These are phyloP conservation scores for Volvariella surrecta DNA, from an alignment of 1,284 basidiomycete genomes.

Conservation along the genomic window DNA sequence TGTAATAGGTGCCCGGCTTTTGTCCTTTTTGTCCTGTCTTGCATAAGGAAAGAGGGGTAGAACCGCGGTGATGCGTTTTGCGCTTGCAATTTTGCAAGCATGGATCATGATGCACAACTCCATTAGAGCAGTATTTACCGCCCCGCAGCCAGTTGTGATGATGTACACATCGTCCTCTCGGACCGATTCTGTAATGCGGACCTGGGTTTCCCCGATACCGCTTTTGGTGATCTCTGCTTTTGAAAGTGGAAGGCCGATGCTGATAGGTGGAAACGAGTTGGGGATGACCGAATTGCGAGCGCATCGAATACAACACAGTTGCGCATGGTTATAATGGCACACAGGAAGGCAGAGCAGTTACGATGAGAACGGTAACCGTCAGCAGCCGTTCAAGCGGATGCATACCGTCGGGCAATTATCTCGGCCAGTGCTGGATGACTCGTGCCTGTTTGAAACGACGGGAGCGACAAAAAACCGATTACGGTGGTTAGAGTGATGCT, in stretches of 20 bases:
- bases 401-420: slow-evolving; percentile 86
- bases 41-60: slow-evolving; percentile 93
- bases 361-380: slow-evolving; percentile 4
- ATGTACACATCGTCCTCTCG: slow-evolving; percentile 99
- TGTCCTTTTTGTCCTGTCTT: slow-evolving; percentile 99
- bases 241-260: slow-evolving; percentile 79
- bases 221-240: slow-evolving; percentile 83
- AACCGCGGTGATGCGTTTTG: slow-evolving; percentile 94
- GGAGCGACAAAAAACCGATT: slow-evolving; percentile 1
- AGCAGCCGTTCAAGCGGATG: background rate
- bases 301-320: no score
- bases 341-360: no score
- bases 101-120: slow-evolving; percentile 99
- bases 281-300: background rate
- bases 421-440: slow-evolving; percentile 94
- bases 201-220: slow-evolving; percentile 87
- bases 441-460: slow-evolving; percentile 47
- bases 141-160: slow-evolving; percentile 88
- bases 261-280: slow-evolving; percentile 21
- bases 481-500: slow-evolving; percentile 3
- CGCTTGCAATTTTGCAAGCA: slow-evolving; percentile 96
- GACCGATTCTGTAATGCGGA: slow-evolving; percentile 92
- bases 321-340: no score
- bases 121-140: slow-evolving; percentile 87
- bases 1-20: slow-evolving; percentile 96